Base-by-base conservation (phyloP, 2,329 filamentous ascomycete genomes). In the Mycosphaerella arachidis region DNA sequence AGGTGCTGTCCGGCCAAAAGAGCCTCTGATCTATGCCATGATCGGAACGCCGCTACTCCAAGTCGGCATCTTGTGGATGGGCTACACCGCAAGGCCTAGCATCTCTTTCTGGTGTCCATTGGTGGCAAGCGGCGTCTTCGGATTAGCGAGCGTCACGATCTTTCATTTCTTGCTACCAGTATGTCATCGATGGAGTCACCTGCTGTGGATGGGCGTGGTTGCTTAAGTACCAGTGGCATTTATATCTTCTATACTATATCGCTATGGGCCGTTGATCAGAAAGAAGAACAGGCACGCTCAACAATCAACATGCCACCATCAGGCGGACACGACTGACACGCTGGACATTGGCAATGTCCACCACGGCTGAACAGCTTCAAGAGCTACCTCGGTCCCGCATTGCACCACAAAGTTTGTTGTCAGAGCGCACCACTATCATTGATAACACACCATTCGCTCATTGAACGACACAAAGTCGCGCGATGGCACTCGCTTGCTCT, bases 121-220 rank as follows among this genome's bases (percentile, higher is more conserved):
- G 3, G 68, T 71, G 1, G 81, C 81, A 0, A 80, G 75, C 16
- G 74, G 78, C 1, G 60, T 83, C 0, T 82, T 84, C 62, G 82
- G 82, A 3, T 78, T 77, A 59, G 80, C 79, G 1, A 74, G 78
- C 30, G 75, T 79, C 9, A 75, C 74, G 43, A 73, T 82, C 13
- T 83, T 83, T 81, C 68, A 78, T 82, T 61, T 76, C 74, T 57
- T 77, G 73, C 40, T 83, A 82, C 56, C 78, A 82, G 73, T 86
- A 85, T 65, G 79, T 85, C 48, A 84, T 85, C 55, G 82, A 85
- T 63, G 76, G n/a, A n/a, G n/a, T n/a, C n/a, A n/a, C n/a, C n/a
- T 48, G 43, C 18, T 12, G 6, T 48, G 46, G 46, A 48, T 8
- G 20, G n/a, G 46, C 7, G 18, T 24, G 20, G 20, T 7, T 7